Conservation (phyloP, 1,139 yeast species). For the Geotrichum histeridarum region DNA sequence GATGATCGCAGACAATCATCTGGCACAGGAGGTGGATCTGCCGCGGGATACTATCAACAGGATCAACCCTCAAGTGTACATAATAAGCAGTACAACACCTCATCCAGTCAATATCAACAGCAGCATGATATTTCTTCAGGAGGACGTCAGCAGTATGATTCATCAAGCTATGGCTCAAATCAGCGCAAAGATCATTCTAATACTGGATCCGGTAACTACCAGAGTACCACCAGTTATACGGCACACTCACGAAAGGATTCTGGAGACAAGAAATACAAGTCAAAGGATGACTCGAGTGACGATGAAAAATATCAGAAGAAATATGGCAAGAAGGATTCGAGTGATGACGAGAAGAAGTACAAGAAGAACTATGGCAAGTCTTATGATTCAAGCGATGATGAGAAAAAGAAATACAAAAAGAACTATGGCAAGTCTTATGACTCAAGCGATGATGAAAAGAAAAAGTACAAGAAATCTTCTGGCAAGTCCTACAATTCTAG, state of each 20-base stretch:
- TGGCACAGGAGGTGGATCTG: neutral
- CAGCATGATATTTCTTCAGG: neutral
- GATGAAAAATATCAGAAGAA: constrained; percentile 7
- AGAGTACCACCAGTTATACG: neutral
- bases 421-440: neutral
- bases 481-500: neutral
- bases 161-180: neutral
- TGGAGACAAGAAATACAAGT: neutral
- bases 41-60: neutral
- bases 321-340: constrained; percentile 1
- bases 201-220: neutral
- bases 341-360: constrained; percentile 1
- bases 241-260: neutral
- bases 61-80: neutral
- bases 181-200: neutral
- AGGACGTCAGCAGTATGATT: neutral
- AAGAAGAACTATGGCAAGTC: neutral
- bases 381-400: constrained; percentile 4
- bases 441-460: neutral
- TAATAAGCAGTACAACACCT: neutral
- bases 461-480: neutral
- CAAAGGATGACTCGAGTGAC: constrained; percentile 7
- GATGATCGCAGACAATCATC: neutral
- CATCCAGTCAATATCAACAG: neutral
- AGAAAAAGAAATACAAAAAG: neutral